Percentiles rank a stretch among this genome's conserved stretches.
Conservation (phyloP, 257 asterid genomes). For the Primulina huaijiensis region DNA sequence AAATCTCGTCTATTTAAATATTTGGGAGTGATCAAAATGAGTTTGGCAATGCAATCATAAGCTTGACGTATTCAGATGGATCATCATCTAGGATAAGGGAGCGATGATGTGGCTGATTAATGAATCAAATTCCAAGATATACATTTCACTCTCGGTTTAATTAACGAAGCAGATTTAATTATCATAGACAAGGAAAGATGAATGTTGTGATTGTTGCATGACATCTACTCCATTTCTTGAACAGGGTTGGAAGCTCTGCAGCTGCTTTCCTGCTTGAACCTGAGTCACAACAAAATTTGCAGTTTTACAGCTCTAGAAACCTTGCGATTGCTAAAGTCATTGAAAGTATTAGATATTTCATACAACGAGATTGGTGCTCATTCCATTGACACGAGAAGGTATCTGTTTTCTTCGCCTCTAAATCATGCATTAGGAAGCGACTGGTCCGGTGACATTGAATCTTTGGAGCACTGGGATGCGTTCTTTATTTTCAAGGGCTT, state of each 20-base stretch:
- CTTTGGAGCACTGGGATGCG: conserved; percentile 57
- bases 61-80: not conserved
- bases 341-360: conserved; percentile 65
- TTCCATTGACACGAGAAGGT: conserved; percentile 72
- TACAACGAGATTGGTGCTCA: conserved; percentile 82
- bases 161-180: not conserved
- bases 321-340: conserved; percentile 49
- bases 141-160: conserved; percentile 12
- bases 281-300: conserved; percentile 58
- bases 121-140: conserved; percentile 5
- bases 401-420: conserved; percentile 75
- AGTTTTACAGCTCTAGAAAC: conserved; percentile 80
- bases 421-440: conserved; percentile 45
- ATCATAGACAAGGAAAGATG: not conserved
- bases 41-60: not conserved
- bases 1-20: not conserved
- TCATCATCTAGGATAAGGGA: not conserved
- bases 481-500: conserved; percentile 53
- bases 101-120: not conserved
- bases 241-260: conserved; percentile 91
- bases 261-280: conserved; percentile 74
- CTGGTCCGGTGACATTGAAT: conserved; percentile 39
- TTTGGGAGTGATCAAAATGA: not conserved
- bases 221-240: conserved; percentile 18
- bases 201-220: conserved; percentile 6